Conservation (phyloP, 345 rosid genomes). For the Acer saccharum region DNA sequence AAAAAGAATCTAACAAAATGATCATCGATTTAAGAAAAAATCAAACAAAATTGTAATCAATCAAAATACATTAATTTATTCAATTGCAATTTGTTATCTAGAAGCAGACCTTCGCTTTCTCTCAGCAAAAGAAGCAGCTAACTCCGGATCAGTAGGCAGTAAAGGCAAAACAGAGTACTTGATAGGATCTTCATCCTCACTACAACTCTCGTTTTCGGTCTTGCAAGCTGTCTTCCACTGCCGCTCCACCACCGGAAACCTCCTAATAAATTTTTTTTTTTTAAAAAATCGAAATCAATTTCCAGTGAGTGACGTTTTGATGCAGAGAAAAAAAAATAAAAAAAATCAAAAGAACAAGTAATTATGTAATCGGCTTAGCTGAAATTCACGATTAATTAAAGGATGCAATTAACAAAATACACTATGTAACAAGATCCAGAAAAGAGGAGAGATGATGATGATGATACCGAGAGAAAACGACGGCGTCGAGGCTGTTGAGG, state of each 20-base stretch:
- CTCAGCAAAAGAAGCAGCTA: conserved; percentile 60
- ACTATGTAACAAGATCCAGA: not conserved
- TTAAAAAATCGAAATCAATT: too few relatives aligned
- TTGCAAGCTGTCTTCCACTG: conserved; percentile 73
- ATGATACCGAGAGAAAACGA: conserved; percentile 83
- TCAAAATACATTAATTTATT: not conserved
- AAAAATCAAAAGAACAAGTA: not conserved
- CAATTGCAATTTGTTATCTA: not conserved
- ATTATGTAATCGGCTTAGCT: not conserved
- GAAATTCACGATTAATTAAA: too few relatives aligned
- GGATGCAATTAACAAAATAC: not conserved
- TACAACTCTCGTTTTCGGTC: conserved; percentile 36
- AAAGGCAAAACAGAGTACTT: conserved; percentile 28
- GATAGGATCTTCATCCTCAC: conserved; percentile 39
- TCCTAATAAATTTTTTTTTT: conserved; percentile 40
- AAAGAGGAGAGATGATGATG: not conserved
- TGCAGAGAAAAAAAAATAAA: too few relatives aligned
- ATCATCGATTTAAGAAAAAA: too few relatives aligned
- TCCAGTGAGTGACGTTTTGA: too few relatives aligned
- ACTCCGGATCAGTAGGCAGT: conserved; percentile 70
- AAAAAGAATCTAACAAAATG: too few relatives aligned
- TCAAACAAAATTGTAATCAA: too few relatives aligned
- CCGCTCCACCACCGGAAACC: conserved; percentile 84
- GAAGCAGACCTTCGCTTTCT: conserved; percentile 57
- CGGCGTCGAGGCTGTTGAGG: conserved; percentile 69